A percentile compares a stretch with the other conserved stretches of the same genome.
phyloP scores from a whole-genome alignment of 208 protist species.

The Trypanosoma lewisi region DNA sequence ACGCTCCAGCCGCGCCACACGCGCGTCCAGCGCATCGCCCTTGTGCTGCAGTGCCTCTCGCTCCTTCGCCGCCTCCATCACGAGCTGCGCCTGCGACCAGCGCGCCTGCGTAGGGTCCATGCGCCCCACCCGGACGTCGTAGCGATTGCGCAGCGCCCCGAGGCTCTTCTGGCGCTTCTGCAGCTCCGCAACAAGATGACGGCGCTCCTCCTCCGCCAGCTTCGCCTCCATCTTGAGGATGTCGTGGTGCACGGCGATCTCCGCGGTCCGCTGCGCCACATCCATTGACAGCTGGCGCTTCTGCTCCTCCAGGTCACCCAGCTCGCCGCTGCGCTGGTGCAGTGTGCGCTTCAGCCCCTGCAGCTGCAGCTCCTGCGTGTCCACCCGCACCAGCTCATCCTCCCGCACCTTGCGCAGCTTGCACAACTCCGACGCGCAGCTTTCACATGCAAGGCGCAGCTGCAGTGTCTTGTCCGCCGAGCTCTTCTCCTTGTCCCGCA shows the following conservation, averaged over 20 bases:
- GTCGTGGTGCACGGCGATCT: slow-evolving; percentile 86
- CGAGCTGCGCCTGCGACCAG: slow-evolving; percentile 77
- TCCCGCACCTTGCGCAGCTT: slow-evolving; percentile 62
- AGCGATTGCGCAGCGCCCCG: slow-evolving; percentile 63
- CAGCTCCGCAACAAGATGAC: slow-evolving; percentile 62
- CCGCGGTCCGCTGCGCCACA: slow-evolving; percentile 66
- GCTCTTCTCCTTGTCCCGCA: slow-evolving; percentile 47
- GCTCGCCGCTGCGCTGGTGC: slow-evolving; percentile 48
- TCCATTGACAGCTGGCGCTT: slow-evolving; percentile 70
- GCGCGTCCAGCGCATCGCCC: slow-evolving; percentile 75
- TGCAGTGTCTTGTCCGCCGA: slow-evolving; percentile 69
- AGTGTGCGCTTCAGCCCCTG: slow-evolving; percentile 57
- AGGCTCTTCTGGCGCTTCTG: slow-evolving; percentile 62
- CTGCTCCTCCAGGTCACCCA: slow-evolving; percentile 69
- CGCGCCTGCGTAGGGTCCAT: slow-evolving; percentile 69
- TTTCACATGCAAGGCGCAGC: slow-evolving; percentile 79
- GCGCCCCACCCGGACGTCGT: slow-evolving; percentile 67
- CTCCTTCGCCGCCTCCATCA: slow-evolving; percentile 83
- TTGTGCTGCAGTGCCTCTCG: slow-evolving; percentile 80
- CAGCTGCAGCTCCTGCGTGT: slow-evolving; percentile 89
- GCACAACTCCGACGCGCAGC: slow-evolving; percentile 52
- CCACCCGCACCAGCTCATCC: slow-evolving; percentile 73
- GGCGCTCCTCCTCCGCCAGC: slow-evolving; percentile 81
- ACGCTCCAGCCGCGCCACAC: slow-evolving; percentile 74
- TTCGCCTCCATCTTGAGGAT: slow-evolving; percentile 76